Conservation (phyloP, 208 protist genomes). For the Acanthamoeba divionensis region DNA sequence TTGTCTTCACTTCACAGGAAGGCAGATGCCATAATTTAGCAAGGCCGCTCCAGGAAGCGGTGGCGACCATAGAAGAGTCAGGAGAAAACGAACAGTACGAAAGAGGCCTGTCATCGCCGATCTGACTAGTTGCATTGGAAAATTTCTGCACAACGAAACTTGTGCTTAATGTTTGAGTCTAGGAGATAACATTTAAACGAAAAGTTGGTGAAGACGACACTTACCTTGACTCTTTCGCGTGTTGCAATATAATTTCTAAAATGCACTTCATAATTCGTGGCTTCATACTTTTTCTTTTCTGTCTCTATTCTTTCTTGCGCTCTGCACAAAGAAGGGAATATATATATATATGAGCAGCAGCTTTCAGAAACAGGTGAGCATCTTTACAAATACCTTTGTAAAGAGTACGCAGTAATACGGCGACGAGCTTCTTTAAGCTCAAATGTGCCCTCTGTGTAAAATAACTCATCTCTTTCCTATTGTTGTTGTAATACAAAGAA, state of each 20-base stretch:
- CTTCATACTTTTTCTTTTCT: background rate
- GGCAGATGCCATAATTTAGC: slow-evolving; percentile 54
- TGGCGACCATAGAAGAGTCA: slow-evolving; percentile 56
- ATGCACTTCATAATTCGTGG: background rate
- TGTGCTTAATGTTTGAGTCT: background rate
- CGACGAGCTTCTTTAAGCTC: slow-evolving; percentile 52
- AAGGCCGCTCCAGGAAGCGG: slow-evolving; percentile 65
- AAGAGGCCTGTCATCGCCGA: slow-evolving; percentile 73
- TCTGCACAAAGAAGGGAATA: background rate
- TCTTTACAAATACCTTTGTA: background rate
- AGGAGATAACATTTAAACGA: background rate
- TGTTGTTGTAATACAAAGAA: background rate
- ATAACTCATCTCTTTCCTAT: slow-evolving; percentile 48
- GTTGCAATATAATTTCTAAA: background rate
- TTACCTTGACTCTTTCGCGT: background rate
- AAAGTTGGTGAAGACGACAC: background rate
- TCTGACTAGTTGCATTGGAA: slow-evolving; percentile 48
- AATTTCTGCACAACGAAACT: background rate
- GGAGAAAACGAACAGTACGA: slow-evolving; percentile 65
- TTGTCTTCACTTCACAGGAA: background rate
- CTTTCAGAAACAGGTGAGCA: too few species aligned
- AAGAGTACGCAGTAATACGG: slow-evolving; percentile 50
- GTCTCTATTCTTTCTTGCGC: slow-evolving; percentile 16
- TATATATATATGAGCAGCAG: background rate
- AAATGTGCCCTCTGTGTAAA: slow-evolving; percentile 65